Conservation (phyloP, 148 eudicot genomes). For the Vaccinium corymbosum region DNA sequence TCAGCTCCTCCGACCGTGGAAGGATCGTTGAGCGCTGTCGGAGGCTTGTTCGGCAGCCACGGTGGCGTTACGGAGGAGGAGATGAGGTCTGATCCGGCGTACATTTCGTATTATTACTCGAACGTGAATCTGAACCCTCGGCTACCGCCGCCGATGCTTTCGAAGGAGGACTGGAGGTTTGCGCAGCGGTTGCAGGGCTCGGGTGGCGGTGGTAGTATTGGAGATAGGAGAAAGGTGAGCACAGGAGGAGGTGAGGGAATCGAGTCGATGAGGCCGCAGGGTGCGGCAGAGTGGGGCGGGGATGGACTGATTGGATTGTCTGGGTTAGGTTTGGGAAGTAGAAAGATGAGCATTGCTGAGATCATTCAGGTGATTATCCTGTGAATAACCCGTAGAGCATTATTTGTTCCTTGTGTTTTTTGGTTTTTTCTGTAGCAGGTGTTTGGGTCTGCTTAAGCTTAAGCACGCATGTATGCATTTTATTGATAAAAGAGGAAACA, state of each 20-base stretch:
- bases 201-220: constrained; percentile 49
- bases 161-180: constrained; percentile 67
- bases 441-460: too few relatives aligned
- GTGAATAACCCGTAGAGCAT: neutral
- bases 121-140: constrained; percentile 61
- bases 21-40: constrained; percentile 50
- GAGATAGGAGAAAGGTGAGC: constrained; percentile 48
- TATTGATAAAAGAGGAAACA: too few relatives aligned
- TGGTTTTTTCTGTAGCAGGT: too few relatives aligned
- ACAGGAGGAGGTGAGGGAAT: constrained; percentile 18
- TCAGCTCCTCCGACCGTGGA: constrained; percentile 84
- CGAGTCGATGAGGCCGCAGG: constrained; percentile 18
- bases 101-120: constrained; percentile 51
- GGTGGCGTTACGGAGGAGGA: constrained; percentile 39
- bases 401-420: too few relatives aligned
- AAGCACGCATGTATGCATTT: too few relatives aligned
- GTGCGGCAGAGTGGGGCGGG: constrained; percentile 53
- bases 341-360: constrained; percentile 76
- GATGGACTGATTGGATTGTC: constrained; percentile 73
- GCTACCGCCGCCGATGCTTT: constrained; percentile 56
- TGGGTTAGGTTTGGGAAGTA: constrained; percentile 64
- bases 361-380: constrained; percentile 57
- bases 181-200: constrained; percentile 42
- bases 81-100: constrained; percentile 66
- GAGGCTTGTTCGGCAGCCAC: constrained; percentile 33